Base-by-base conservation (phyloP, 2,329 filamentous ascomycete genomes). In the Microsporum ferrugineum region DNA sequence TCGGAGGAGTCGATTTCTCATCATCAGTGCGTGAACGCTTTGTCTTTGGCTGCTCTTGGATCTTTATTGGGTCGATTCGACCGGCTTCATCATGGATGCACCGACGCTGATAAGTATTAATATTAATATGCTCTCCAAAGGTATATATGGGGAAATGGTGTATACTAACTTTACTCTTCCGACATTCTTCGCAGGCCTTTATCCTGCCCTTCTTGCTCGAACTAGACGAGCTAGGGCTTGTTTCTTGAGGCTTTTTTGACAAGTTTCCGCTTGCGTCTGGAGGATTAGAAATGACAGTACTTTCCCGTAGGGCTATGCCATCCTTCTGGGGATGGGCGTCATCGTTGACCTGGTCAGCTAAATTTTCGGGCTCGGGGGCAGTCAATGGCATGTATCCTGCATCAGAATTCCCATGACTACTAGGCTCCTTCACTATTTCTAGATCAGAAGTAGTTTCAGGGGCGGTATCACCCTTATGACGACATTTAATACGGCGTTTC, bases 1-100 rank as follows among this genome's bases (percentile, higher is more conserved):
- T 17, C 64, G 49, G 14, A 60, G 58, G 14, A 66, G 59, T 27
- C 60, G 60, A 58, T 17, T 66, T 70, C 29, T 77, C 76, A 36
- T 77, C 79, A 60, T 73, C 75, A 3, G 72, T 70, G 45, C 76
- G 72, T 39, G 80, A 77, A 63, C 82, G 79, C 70, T 83, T 78
- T 45, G 83, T 82, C 45, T 84, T 80, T 1, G 83, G 82, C 29
- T 80, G 76, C 68, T 86, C 83, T 58, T 82, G 80, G 1, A 82
- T 82, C 68, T 86, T 86, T 66, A 84, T 71, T 1, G 83, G 84
- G 69, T 87, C 84, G 31, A 86, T 79, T 61, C 83, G 80, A 57
- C 84, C 84, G 65, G 81, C 79, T 65, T 85, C 83, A 66, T 86
- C 84, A 67, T 87, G 84, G 57, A 86, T 84, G 68, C 84, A 87